Base-by-base conservation (phyloP, 1,284 basidiomycete genomes). In the Austroboletus sp. region DNA sequence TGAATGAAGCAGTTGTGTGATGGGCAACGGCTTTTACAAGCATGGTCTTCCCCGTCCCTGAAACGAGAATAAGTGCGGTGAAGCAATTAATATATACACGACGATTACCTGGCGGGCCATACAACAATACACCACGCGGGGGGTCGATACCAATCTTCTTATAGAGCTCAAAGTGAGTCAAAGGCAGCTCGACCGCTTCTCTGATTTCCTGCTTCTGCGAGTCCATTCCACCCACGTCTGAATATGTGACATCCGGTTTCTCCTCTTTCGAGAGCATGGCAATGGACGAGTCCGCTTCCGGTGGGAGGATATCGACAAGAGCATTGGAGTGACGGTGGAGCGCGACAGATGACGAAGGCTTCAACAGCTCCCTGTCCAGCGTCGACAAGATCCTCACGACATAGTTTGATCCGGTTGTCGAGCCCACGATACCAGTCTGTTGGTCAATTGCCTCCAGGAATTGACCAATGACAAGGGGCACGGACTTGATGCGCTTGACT, bases 141-240 rank as follows among this genome's bases (percentile, higher is more conserved):
- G 96, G 96, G 72, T 99, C 96, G 56, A 98, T 99, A 61, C 96
- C 96, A 62, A 99, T 99, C 74, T 98, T 98, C 72, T 90, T 89
- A 76, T 98, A 99, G 34, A 99, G 72, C 66, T 98, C 95, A 66
- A 96, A 96, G 70, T 98, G 89, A 6, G 89, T 93, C 48, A 99
- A 74, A n/a, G 96, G 96, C 27, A 99, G 74, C 70, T 99, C 96
- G 33, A 99, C 96, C 2, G 96, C 96, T 70, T 99, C 96, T 52
- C 95, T 75, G 55, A 99, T 98, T 71, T 99, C 96, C 71, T 98
- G 96, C 73, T 98, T 99, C 74, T 99, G 96, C 19, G 83, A 70
- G 68, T 98, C 96, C 85, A 98, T 87, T 43, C 96, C 96, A 61
- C 96, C 96, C 48, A 98, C 89, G 64, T 95, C 91, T 51, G 79